Conservation (phyloP, 73 alveolate genomes). For the Paramecium tetraurelia region DNA sequence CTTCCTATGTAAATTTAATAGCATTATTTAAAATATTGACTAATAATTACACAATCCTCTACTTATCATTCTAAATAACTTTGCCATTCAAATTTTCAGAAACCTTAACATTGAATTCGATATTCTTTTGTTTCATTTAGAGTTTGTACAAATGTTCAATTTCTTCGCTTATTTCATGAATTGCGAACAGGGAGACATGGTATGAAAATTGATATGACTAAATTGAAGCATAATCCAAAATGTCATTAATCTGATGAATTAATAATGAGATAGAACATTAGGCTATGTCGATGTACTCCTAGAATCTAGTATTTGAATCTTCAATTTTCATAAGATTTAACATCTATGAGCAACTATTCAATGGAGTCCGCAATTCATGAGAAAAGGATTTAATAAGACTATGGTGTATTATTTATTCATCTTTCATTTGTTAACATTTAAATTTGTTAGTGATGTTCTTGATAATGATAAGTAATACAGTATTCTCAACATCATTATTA, state of each 20-base stretch:
- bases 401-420: not conserved
- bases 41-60: constrained; percentile 7
- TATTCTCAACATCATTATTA: not conserved
- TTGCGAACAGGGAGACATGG: not conserved
- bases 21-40: constrained; percentile 42
- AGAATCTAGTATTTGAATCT: not conserved
- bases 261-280: not conserved
- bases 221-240: constrained; percentile 46
- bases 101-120: not conserved
- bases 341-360: constrained; percentile 46
- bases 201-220: not conserved
- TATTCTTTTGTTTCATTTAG: not conserved
- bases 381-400: constrained; percentile 29
- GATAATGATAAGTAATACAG: not conserved
- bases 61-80: not conserved
- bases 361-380: constrained; percentile 64
- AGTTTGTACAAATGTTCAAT: not conserved
- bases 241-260: constrained; percentile 50
- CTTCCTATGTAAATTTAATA: not conserved
- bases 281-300: not conserved
- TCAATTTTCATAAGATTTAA: not conserved
- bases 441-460: not conserved
- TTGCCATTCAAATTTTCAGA: not conserved
- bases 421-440: not conserved
- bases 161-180: not conserved